These are phyloP conservation scores for Solanum medicagineum DNA, from an alignment of 257 asterid species.

Conservation along the genomic window DNA sequence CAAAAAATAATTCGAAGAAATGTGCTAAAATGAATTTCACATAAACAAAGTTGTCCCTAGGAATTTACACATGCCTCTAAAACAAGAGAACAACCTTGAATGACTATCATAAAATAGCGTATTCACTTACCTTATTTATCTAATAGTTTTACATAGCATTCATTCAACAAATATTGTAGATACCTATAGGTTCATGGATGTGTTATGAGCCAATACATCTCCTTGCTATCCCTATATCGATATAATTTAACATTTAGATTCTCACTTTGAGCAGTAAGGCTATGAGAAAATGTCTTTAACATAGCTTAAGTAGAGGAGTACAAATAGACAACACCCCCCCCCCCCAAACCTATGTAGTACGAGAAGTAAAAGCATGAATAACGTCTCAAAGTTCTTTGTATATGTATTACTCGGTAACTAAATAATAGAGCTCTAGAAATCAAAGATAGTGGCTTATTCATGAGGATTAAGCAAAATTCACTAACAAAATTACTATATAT, in stretches of 20 bases:
- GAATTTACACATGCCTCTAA: background rate
- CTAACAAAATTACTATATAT: background rate
- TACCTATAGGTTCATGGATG: background rate
- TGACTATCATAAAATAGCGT: background rate
- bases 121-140: background rate
- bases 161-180: background rate
- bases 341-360: background rate
- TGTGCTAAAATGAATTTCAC: background rate
- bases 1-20: background rate
- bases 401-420: background rate
- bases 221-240: background rate
- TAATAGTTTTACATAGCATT: no score
- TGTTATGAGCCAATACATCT: background rate
- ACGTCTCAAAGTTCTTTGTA: no score
- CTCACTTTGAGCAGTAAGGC: background rate
- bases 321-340: background rate
- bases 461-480: background rate
- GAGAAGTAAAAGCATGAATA: background rate
- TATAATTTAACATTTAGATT: background rate
- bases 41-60: background rate
- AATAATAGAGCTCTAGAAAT: no score
- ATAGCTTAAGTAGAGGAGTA: background rate
- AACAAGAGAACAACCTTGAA: no score
- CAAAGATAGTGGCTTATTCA: no score
- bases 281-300: background rate